A percentile compares a stretch with the other conserved stretches of the same genome.
Evolutionary conservation across 257 asterid species (phyloP).

Genomic region (Jacaranda mimosifolia): DNA sequence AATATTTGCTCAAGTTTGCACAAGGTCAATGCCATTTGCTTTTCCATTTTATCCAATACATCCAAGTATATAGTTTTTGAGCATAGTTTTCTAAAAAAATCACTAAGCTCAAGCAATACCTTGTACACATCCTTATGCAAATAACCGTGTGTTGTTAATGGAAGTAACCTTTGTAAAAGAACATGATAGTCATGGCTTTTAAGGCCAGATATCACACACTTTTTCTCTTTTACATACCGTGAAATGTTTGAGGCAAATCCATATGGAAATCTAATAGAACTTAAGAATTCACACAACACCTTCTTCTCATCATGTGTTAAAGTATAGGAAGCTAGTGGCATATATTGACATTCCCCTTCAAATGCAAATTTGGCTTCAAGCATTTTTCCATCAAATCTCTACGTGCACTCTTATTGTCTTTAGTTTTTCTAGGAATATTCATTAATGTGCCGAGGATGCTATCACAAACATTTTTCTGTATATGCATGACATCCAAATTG

Average conservation of each 20-base stretch:
- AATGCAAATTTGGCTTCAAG: neutral
- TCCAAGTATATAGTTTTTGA: neutral
- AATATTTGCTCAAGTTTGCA: neutral
- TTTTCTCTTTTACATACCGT: neutral
- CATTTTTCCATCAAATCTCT: neutral
- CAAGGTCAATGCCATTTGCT: neutral
- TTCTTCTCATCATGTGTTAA: neutral
- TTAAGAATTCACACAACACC: constrained; percentile 1
- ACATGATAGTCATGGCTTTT: constrained; percentile 19
- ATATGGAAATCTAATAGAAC: neutral
- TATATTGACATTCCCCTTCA: neutral
- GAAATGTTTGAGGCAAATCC: constrained; percentile 6
- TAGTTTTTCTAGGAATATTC: neutral
- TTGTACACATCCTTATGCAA: neutral
- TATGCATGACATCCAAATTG: constrained; percentile 32
- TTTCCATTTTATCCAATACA: neutral
- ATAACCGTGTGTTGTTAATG: neutral
- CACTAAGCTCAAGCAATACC: neutral
- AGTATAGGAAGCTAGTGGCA: neutral
- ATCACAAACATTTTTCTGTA: constrained; percentile 17
- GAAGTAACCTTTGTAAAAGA: neutral
- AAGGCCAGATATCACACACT: neutral
- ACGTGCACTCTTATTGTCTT: neutral
- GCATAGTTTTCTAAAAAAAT: neutral
- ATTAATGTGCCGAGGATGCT: constrained; percentile 1